These are phyloP conservation scores for Aspergillus fumigatus DNA, from an alignment of 2,329 filamentous ascomycete species.

Conservation along the genomic window DNA sequence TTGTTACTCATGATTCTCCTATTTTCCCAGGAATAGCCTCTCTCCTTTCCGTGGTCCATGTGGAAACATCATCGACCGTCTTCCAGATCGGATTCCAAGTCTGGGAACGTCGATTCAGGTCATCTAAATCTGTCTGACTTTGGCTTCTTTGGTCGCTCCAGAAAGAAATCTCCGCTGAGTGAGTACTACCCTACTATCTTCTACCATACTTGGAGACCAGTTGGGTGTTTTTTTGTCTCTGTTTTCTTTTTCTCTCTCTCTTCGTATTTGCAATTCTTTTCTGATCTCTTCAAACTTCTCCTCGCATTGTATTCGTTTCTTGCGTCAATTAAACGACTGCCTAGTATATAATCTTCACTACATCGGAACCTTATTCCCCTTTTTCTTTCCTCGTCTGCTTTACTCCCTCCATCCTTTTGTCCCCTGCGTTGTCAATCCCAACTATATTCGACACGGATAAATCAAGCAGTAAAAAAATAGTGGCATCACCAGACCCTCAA, in stretches of 20 bases:
- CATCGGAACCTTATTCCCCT: slow-evolving; percentile 1
- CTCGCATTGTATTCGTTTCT: slow-evolving; percentile 1
- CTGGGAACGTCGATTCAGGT: slow-evolving; percentile 31
- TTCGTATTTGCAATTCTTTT: slow-evolving; percentile 4
- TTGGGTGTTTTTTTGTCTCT: slow-evolving; percentile 9
- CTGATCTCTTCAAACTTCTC: slow-evolving; percentile 5
- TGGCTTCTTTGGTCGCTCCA: slow-evolving; percentile 34
- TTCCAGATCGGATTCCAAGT: slow-evolving; percentile 36
- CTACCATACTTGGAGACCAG: slow-evolving; percentile 13
- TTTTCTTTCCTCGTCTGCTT: not conserved
- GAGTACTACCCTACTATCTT: slow-evolving; percentile 20
- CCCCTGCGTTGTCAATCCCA: not conserved
- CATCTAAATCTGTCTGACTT: slow-evolving; percentile 29
- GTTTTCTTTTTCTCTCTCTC: not conserved
- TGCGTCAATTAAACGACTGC: slow-evolving; percentile 2
- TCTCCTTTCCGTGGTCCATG: slow-evolving; percentile 26
- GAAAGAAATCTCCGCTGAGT: slow-evolving; percentile 31
- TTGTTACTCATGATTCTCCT: slow-evolving; percentile 9
- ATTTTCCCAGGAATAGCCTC: slow-evolving; percentile 9
- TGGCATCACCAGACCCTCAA: not conserved
- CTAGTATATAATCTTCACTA: not conserved
- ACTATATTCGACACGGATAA: not conserved
- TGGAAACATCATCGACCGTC: slow-evolving; percentile 38
- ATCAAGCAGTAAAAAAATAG: not conserved
- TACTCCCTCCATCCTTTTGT: not conserved